Base-by-base conservation (phyloP, 1,139 yeast species). In the Waltiozyma sp. region DNA sequence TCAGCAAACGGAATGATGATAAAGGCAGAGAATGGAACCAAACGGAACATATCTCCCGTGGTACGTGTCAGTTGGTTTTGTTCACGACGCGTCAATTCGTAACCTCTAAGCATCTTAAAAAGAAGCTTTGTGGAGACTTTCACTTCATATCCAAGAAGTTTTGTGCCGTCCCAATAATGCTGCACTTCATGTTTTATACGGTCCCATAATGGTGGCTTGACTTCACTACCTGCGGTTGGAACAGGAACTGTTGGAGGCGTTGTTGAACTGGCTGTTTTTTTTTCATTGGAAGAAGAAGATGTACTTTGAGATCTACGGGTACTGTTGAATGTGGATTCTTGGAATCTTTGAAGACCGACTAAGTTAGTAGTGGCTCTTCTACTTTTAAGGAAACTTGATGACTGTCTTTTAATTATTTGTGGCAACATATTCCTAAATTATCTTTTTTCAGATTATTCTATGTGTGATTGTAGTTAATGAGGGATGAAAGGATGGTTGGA, bases 161-260 rank as follows among this genome's bases (percentile, higher is more conserved):
- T 89, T 19, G 98, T 91, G 41, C 98, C 98, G 55, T 80, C 85
- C 86, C 95, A 88, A 63, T 89, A 89, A 63, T 91, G 98, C 44
- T 78, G 77, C 2, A 84, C 84, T 63, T 87, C 97, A 57, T 86
- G 94, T 60, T 88, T 89, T 47, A 91, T 79, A 59, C 82, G 82
- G 47, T 82, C 86, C 93, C 89, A 80, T 19, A 85, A 42, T 1
- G 88, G 69, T 37, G 63, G 63, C 52, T 73, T 73, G 41, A 18
- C 40, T 24, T 33, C 23, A 16, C 23, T 11, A 14, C 28, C 19
- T 23, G 41, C 26, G 16, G 15, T 19, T 15, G 31, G 14, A 4
- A 8, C 43, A 11, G 34, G 34, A 31, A 15, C 34, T 7, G 34
- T 31, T 6, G 34, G 9, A 41, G 43, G 38, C 34, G 40, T 10